Evolutionary conservation across 2,329 filamentous ascomycete species (phyloP).

Genomic region (Cladosporium sphaerospermum): DNA sequence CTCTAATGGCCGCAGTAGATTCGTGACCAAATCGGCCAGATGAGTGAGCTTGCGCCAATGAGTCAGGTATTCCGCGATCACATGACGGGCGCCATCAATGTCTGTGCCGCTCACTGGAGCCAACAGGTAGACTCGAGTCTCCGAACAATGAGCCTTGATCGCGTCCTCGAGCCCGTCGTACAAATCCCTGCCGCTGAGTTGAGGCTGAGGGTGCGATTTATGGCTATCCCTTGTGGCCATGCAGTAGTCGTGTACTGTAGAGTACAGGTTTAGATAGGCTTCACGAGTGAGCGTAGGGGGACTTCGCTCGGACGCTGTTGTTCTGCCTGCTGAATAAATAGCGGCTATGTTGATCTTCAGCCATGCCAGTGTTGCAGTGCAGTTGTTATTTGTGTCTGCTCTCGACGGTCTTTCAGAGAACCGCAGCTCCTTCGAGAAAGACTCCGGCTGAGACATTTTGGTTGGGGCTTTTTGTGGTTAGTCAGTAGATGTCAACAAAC

Average conservation of each 20-base stretch:
- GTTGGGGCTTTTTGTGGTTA: too few species aligned
- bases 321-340: not conserved
- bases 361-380: not conserved
- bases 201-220: not conserved
- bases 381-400: not conserved
- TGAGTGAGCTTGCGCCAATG: not conserved
- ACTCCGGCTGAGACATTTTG: not conserved
- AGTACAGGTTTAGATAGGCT: not conserved
- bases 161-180: not conserved
- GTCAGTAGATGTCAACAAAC: too few species aligned
- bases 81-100: not conserved
- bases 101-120: not conserved
- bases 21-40: not conserved
- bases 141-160: not conserved
- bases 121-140: not conserved
- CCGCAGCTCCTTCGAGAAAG: not conserved
- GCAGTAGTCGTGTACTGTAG: not conserved
- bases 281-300: not conserved
- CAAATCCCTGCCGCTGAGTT: not conserved
- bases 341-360: not conserved
- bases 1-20: not conserved
- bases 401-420: not conserved
- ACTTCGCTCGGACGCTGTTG: not conserved
- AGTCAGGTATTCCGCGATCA: not conserved
- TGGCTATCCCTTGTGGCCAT: not conserved